A percentile compares a stretch with the other conserved stretches of the same genome.
Evolutionary conservation across 306 rosid species (phyloP).

Genomic region (Amphicarpaea edgeworthii): DNA sequence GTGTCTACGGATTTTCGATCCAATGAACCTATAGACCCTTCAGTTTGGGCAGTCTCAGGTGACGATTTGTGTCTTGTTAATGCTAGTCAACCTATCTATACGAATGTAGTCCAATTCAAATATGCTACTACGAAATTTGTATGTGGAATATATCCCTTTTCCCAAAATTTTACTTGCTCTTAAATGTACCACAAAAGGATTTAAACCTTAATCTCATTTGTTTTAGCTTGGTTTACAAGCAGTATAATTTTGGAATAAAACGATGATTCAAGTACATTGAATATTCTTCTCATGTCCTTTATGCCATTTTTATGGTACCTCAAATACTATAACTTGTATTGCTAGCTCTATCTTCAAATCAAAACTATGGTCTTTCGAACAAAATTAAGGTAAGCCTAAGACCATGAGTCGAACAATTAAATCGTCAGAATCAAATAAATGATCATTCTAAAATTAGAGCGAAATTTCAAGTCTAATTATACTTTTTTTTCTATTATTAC

Average conservation of each 20-base stretch:
- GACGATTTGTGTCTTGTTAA: background rate
- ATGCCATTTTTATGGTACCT: too few relatives aligned
- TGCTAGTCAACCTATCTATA: background rate
- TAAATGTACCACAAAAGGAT: background rate
- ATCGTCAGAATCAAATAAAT: too few relatives aligned
- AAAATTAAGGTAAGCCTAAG: too few relatives aligned
- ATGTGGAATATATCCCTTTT: background rate
- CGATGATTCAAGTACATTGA: background rate
- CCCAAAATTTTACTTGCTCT: background rate
- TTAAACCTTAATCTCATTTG: background rate
- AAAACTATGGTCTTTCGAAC: too few relatives aligned
- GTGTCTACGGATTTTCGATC: background rate
- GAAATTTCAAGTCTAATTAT: too few relatives aligned
- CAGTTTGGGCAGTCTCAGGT: background rate
- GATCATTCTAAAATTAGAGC: too few relatives aligned
- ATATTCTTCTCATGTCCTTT: background rate
- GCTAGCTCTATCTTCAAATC: too few relatives aligned
- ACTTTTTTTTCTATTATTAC: too few relatives aligned
- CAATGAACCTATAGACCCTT: background rate
- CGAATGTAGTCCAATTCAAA: background rate
- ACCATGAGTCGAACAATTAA: too few relatives aligned
- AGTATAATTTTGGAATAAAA: background rate
- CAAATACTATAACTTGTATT: background rate
- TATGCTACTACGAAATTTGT: background rate
- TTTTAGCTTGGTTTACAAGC: background rate